A percentile compares a stretch with the other conserved stretches of the same genome.
Conservation (phyloP, 208 protist species). For the Acanthamoeba healyi region DNA sequence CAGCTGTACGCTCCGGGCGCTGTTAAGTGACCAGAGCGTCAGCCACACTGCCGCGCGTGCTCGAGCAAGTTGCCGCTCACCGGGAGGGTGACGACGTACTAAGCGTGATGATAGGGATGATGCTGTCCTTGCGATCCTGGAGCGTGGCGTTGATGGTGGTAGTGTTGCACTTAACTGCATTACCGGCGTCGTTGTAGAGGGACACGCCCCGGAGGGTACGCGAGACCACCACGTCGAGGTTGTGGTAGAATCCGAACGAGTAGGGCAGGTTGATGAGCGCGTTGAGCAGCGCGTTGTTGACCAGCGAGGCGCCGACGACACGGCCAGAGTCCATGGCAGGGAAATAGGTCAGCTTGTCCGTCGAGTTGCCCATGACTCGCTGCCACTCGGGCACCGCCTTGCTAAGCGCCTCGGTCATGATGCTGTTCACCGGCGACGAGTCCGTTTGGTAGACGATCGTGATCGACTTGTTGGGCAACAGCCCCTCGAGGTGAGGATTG, state of each 20-base stretch:
- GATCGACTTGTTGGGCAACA: not conserved
- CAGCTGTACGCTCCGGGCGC: not conserved
- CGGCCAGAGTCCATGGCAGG: no score
- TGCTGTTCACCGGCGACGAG: not conserved
- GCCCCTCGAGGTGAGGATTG: not conserved
- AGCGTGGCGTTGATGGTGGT: not conserved
- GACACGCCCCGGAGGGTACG: not conserved
- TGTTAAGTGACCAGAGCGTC: not conserved
- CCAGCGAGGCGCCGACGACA: no score
- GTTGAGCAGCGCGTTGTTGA: no score
- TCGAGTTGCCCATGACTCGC: not conserved
- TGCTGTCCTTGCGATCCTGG: not conserved
- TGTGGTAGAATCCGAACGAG: no score
- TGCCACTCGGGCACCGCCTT: not conserved
- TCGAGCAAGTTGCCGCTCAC: not conserved
- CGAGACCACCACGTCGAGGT: no score
- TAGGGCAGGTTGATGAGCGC: no score
- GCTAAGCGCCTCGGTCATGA: not conserved
- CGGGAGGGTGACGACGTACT: no score
- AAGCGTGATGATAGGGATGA: not conserved
- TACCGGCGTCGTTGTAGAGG: not conserved
- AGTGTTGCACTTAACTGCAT: not conserved
- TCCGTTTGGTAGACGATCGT: not conserved
- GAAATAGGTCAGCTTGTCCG: no score
- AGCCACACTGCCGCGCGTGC: no score